These are phyloP conservation scores for Paspalum vaginatum DNA, from an alignment of 176 grass and related monocot species.

Conservation along the genomic window DNA sequence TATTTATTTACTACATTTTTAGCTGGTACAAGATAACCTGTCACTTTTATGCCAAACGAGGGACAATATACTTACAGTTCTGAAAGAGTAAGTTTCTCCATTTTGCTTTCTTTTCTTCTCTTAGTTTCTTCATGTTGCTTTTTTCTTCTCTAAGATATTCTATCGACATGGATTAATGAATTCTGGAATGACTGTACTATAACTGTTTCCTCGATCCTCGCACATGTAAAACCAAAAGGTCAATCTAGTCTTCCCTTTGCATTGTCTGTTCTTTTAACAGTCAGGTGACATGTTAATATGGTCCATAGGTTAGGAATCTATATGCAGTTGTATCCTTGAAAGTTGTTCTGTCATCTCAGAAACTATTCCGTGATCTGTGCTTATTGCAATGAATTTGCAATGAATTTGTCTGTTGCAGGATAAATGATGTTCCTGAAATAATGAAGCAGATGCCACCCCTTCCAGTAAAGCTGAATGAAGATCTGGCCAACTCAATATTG, in stretches of 20 bases:
- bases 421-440: conserved; percentile 74
- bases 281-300: neutral
- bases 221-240: neutral
- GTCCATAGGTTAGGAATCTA: neutral
- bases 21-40: conserved; percentile 75
- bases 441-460: conserved; percentile 96
- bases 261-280: neutral
- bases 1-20: conserved; percentile 5
- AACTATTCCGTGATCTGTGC: neutral
- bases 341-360: neutral
- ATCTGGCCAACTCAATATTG: conserved; percentile 71
- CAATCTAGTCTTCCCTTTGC: neutral
- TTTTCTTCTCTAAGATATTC: neutral
- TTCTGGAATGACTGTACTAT: neutral
- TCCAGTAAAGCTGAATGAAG: conserved; percentile 82
- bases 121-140: conserved; percentile 13
- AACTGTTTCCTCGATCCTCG: neutral
- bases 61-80: conserved; percentile 65
- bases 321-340: neutral
- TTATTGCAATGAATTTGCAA: conserved; percentile 8
- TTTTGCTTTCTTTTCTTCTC: neutral
- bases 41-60: conserved; percentile 64
- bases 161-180: neutral
- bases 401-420: conserved; percentile 50
- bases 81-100: conserved; percentile 64